A percentile compares a stretch with the other conserved stretches of the same genome.
Conservation (phyloP, 495 filamentous ascomycete species). For the Penicillium robsamsonii region DNA sequence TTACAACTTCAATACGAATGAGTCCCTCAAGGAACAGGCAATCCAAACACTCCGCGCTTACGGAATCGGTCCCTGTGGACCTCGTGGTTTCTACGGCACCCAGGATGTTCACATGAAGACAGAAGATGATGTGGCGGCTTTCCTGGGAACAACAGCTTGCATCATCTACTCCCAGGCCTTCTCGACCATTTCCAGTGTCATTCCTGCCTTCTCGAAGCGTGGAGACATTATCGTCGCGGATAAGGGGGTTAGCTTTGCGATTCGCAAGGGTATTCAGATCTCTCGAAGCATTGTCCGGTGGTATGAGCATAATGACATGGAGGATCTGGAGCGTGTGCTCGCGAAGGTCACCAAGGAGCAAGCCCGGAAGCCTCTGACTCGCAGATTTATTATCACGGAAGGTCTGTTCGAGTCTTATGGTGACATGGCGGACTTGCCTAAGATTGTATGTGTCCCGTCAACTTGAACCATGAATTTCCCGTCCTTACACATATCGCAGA, state of each 20-base stretch:
- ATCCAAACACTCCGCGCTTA: slow-evolving; percentile 92
- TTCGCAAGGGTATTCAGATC: slow-evolving; percentile 91
- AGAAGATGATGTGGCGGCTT: slow-evolving; percentile 88
- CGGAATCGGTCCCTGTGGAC: slow-evolving; percentile 93
- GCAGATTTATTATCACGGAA: slow-evolving; percentile 95
- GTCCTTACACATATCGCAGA: slow-evolving; percentile 39
- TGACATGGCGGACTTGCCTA: slow-evolving; percentile 80
- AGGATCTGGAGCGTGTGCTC: slow-evolving; percentile 84
- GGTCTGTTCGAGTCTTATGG: slow-evolving; percentile 90
- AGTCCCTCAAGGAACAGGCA: slow-evolving; percentile 88
- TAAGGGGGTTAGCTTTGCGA: slow-evolving; percentile 87
- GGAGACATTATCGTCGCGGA: slow-evolving; percentile 99
- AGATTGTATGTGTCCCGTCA: slow-evolving; percentile 59
- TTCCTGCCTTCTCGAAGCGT: slow-evolving; percentile 93
- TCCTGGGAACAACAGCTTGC: slow-evolving; percentile 78
- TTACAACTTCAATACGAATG: slow-evolving; percentile 93
- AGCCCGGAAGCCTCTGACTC: slow-evolving; percentile 80
- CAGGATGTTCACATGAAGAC: slow-evolving; percentile 98
- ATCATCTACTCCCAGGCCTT: slow-evolving; percentile 96
- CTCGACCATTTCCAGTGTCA: slow-evolving; percentile 88
- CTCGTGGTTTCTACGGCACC: slow-evolving; percentile 95
- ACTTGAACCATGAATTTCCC: neutral
- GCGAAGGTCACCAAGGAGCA: slow-evolving; percentile 84
- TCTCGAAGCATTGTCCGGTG: slow-evolving; percentile 85
- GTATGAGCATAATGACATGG: slow-evolving; percentile 96